Base-by-base conservation (phyloP, 140 eudicot genomes). In the Eryngium alpinum region DNA sequence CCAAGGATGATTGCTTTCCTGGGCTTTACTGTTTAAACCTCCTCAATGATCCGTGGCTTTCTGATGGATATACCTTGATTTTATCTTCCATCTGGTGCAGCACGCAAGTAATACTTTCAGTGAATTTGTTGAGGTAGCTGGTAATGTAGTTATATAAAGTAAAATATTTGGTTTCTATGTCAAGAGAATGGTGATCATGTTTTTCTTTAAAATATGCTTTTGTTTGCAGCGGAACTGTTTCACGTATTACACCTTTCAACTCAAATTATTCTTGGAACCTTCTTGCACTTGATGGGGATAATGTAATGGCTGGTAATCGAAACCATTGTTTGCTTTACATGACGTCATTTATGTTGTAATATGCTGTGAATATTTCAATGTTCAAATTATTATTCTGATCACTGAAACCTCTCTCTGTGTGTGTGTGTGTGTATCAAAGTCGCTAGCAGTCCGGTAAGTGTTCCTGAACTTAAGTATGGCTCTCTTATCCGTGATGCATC, bases 21-120 rank as follows among this genome's bases (percentile, higher is more conserved):
- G 99, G 99, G 75, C 84, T 95, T 51, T 95, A 95, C 83, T 85
- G 92, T 78, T 83, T 83, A 29, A 85, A 78, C 49, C 43, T 93
- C 71, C 93, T 89, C n/a, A 67, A 83, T 80, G 80, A 84, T 38
- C 99, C 99, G 11, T 95, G 97, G 97, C 97, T 95, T 81, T 92
- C 97, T 80, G 97, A 95, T 90, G 99, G 96, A 80, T 83, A 72
- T 79, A 91, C 97, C 24, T 83, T 92, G 85, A 89, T 95, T 72
- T 74, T 95, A 65, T 84, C 98, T 62, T 95, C 99, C 85, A n/a
- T 82, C 77, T 92, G 99, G 99, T 86, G 94, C 72, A 95, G 99
- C 84, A 83, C 89, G 66, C 91, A 88, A 88, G 89, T 84, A 14
- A 88, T 95, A 83, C 85, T 95, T 83, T 91, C 97, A 22, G 91